Percentiles rank a stretch among this genome's conserved stretches.
Evolutionary conservation across 176 grass and related monocot species (phyloP).

Genomic region (sorghum (Sorghum bicolor)): DNA sequence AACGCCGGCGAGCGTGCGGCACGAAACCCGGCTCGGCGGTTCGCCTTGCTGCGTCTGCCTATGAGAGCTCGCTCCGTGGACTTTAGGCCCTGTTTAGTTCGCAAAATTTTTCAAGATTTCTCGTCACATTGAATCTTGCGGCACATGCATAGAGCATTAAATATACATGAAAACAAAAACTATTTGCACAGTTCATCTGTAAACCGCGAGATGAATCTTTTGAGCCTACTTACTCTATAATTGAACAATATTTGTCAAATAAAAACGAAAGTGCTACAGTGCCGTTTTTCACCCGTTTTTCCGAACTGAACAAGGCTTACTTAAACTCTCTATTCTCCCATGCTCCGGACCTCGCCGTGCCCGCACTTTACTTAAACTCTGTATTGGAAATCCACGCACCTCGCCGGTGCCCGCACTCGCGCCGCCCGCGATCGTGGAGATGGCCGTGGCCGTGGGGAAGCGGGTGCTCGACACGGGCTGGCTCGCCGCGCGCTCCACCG

Average conservation of each 20-base stretch:
- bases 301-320: no score
- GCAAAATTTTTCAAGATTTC: no score
- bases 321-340: neutral
- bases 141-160: no score
- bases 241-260: no score
- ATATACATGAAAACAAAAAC: no score
- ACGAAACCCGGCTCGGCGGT: neutral
- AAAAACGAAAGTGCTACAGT: no score
- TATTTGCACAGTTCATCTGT: no score
- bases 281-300: no score
- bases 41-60: neutral
- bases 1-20: neutral
- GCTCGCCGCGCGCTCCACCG: conserved; percentile 82
- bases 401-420: neutral
- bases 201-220: no score
- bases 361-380: neutral
- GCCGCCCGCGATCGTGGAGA: neutral
- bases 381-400: neutral
- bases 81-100: no score
- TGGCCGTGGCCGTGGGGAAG: conserved; percentile 47
- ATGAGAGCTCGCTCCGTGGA: neutral
- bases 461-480: conserved; percentile 83
- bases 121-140: no score
- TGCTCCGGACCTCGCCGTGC: neutral
- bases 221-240: no score